A percentile compares a stretch with the other conserved stretches of the same genome.
phyloP scores from a whole-genome alignment of 2,329 filamentous ascomycete genomes.

The Monosporascus sp. region DNA sequence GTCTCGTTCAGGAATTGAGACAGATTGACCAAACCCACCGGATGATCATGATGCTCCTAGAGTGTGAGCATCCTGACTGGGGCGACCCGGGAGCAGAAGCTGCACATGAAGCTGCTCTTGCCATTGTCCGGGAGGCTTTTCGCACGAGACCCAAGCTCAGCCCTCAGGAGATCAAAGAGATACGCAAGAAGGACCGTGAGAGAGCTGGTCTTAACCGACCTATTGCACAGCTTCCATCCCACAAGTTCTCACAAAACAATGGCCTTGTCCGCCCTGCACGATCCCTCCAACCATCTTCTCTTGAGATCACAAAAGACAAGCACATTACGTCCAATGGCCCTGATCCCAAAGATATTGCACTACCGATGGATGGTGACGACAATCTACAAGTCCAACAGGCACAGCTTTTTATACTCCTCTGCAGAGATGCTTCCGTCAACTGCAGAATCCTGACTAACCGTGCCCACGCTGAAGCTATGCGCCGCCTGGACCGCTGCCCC shows the following conservation, averaged over 20 bases:
- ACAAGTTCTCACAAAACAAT: neutral
- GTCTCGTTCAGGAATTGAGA: neutral
- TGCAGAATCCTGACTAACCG: neutral
- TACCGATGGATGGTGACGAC: neutral
- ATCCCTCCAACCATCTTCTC: neutral
- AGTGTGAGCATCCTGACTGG: neutral
- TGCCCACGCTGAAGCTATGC: neutral
- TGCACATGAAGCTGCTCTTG: neutral
- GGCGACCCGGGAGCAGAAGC: neutral
- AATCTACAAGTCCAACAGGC: neutral
- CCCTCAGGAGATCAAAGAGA: neutral
- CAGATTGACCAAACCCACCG: neutral
- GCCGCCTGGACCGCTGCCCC: neutral
- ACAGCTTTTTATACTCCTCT: neutral
- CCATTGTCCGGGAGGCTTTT: neutral
- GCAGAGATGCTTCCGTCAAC: too few species aligned
- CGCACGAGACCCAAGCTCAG: neutral
- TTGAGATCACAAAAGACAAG: neutral
- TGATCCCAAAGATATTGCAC: neutral
- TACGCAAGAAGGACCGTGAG: neutral
- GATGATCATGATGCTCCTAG: neutral
- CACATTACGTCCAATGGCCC: neutral
- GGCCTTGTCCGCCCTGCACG: neutral
- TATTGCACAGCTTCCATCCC: neutral
- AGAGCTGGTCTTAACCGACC: neutral